These are phyloP conservation scores for Trichoderma sp. DNA, from an alignment of 2,329 filamentous ascomycete species.

Conservation along the genomic window DNA sequence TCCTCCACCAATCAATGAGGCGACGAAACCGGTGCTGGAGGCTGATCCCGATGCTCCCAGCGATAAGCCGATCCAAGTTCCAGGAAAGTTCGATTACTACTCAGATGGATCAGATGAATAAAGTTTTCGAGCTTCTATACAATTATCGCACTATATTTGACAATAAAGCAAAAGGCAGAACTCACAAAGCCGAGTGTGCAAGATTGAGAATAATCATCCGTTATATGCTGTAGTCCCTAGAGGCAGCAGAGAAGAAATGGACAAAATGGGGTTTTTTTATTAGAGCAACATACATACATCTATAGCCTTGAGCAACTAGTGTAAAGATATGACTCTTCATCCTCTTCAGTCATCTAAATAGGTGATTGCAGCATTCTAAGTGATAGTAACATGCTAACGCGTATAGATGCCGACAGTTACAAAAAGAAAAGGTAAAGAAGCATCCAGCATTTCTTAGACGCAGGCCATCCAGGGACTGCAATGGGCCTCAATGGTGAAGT, in stretches of 20 bases:
- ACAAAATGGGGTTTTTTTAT: slow-evolving; percentile 15
- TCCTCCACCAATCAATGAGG: background rate
- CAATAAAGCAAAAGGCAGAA: background rate
- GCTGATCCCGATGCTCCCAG: slow-evolving; percentile 34
- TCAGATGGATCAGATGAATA: slow-evolving; percentile 33
- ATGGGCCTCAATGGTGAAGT: slow-evolving; percentile 42
- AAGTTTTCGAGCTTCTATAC: background rate
- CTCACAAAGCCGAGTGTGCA: background rate
- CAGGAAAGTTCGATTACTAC: slow-evolving; percentile 40
- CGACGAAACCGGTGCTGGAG: slow-evolving; percentile 16
- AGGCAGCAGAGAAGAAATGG: background rate
- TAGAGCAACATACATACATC: slow-evolving; percentile 25
- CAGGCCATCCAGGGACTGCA: slow-evolving; percentile 45
- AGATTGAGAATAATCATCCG: background rate
- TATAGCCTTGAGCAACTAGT: slow-evolving; percentile 25
- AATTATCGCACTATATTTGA: background rate
- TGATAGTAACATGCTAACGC: slow-evolving; percentile 13
- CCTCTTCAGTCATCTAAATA: slow-evolving; percentile 24
- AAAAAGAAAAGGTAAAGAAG: background rate
- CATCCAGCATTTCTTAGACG: slow-evolving; percentile 22
- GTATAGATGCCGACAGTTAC: slow-evolving; percentile 24
- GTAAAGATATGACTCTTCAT: slow-evolving; percentile 24
- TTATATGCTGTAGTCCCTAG: background rate
- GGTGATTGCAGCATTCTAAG: slow-evolving; percentile 15
- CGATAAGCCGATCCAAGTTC: slow-evolving; percentile 35